A percentile compares a stretch with the other conserved stretches of the same genome.
These are phyloP conservation scores for Malassezia pachydermatis DNA, from an alignment of 1,284 basidiomycete genomes.

Conservation along the genomic window DNA sequence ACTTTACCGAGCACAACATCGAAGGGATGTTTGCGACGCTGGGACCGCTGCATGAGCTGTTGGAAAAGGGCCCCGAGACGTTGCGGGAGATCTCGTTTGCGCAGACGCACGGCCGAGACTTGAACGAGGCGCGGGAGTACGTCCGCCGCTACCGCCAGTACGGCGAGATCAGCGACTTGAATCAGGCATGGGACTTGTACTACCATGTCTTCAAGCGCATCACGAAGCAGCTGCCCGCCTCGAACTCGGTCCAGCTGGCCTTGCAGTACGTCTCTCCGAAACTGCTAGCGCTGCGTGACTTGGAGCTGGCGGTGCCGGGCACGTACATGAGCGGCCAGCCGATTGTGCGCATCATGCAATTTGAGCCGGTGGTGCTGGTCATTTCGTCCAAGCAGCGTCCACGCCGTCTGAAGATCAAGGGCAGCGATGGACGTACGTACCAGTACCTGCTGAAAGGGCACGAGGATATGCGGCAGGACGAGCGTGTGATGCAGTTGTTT, in stretches of 20 bases:
- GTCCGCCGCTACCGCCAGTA: constrained; percentile 75
- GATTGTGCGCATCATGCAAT: constrained; percentile 71
- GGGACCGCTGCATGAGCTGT: constrained; percentile 84
- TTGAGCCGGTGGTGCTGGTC: constrained; percentile 53
- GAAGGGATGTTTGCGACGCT: constrained; percentile 93
- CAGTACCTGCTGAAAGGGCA: constrained; percentile 93
- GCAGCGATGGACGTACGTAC: constrained; percentile 86
- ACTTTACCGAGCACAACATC: constrained; percentile 97
- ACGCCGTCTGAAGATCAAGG: constrained; percentile 74
- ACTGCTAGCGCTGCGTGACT: constrained; percentile 73
- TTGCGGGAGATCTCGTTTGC: constrained; percentile 88
- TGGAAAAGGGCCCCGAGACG: constrained; percentile 93
- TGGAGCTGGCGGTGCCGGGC: constrained; percentile 90
- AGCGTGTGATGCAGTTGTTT: constrained; percentile 98
- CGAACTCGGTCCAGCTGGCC: constrained; percentile 69
- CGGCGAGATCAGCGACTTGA: constrained; percentile 74
- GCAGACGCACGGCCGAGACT: constrained; percentile 85
- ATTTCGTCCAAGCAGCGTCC: constrained; percentile 98
- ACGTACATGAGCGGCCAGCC: constrained; percentile 85
- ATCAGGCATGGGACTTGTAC: constrained; percentile 99
- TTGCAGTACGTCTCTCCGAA: constrained; percentile 95
- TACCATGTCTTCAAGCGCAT: constrained; percentile 92
- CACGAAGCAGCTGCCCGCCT: constrained; percentile 79
- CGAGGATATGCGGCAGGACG: constrained; percentile 96
- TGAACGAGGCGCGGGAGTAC: constrained; percentile 86